Conservation (phyloP, 805 yeast genomes). For the Starmerella sp. region DNA sequence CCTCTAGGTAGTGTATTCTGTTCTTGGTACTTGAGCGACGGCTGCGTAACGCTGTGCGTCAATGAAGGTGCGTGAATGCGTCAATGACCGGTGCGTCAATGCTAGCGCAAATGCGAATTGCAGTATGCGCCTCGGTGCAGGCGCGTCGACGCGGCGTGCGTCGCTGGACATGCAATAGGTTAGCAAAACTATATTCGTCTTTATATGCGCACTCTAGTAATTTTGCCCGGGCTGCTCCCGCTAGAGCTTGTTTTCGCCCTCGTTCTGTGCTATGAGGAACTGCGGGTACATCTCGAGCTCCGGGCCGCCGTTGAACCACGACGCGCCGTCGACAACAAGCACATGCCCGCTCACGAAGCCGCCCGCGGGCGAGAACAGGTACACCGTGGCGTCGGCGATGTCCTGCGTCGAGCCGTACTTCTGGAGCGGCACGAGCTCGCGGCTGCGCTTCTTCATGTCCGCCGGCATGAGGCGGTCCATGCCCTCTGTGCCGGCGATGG, state of each 20-base stretch:
- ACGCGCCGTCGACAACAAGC: constrained; percentile 79
- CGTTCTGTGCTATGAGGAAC: constrained; percentile 27
- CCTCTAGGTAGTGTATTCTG: too few species aligned
- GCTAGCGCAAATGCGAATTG: neutral
- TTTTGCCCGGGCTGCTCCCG: neutral
- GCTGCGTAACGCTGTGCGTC: too few species aligned
- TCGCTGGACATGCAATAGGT: neutral
- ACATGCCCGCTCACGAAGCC: constrained; percentile 62
- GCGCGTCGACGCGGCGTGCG: neutral
- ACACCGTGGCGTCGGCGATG: constrained; percentile 81
- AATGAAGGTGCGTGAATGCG: too few species aligned
- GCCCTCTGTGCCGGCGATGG: constrained; percentile 82
- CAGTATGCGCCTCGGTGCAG: too few species aligned
- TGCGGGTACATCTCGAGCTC: constrained; percentile 38
- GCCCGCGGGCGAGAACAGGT: constrained; percentile 73
- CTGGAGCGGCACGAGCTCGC: constrained; percentile 42
- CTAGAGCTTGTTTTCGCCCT: constrained; percentile 32
- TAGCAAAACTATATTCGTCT: too few species aligned
- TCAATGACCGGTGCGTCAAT: neutral
- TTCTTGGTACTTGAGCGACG: too few species aligned
- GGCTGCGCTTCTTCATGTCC: constrained; percentile 34
- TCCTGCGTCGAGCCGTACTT: constrained; percentile 54
- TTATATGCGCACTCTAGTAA: neutral
- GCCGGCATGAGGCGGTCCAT: constrained; percentile 46
- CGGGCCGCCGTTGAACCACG: constrained; percentile 51